Conservation (phyloP, 768 basidiomycete species). For the Leucocoprinus sp. region DNA sequence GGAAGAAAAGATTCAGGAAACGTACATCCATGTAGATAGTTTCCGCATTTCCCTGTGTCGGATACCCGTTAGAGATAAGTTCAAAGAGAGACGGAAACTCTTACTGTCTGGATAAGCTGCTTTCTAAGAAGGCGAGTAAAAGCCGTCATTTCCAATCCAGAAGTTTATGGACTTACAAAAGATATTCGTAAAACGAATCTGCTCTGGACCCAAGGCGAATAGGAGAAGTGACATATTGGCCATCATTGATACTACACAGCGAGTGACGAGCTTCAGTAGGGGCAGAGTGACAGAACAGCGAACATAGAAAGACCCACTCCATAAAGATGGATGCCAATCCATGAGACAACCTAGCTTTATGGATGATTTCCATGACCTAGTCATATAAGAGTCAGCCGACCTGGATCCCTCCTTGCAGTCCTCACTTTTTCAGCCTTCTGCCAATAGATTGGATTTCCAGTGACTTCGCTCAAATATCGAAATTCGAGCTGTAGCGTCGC, state of each 20-base stretch:
- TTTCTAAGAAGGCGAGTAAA: constrained; percentile 33
- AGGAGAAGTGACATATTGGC: constrained; percentile 48
- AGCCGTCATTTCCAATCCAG: not conserved
- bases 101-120: constrained; percentile 77
- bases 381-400: not conserved
- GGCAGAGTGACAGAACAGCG: not conserved
- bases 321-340: constrained; percentile 84
- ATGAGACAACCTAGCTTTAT: constrained; percentile 48
- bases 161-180: constrained; percentile 44
- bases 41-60: constrained; percentile 59
- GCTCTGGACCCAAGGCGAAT: constrained; percentile 88
- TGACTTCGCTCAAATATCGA: constrained; percentile 75
- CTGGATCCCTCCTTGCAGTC: not conserved
- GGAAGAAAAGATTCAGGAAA: not conserved
- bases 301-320: constrained; percentile 39
- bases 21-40: constrained; percentile 16
- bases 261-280: not conserved
- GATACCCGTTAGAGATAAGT: not conserved
- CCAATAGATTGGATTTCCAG: constrained; percentile 77
- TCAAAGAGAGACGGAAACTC: not conserved
- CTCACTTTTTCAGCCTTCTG: constrained; percentile 63
- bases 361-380: constrained; percentile 63
- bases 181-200: constrained; percentile 92
- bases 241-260: constrained; percentile 27
- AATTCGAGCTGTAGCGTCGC: constrained; percentile 87